These are phyloP conservation scores for Candida wancherniae DNA, from an alignment of 805 yeast genomes.

Conservation along the genomic window DNA sequence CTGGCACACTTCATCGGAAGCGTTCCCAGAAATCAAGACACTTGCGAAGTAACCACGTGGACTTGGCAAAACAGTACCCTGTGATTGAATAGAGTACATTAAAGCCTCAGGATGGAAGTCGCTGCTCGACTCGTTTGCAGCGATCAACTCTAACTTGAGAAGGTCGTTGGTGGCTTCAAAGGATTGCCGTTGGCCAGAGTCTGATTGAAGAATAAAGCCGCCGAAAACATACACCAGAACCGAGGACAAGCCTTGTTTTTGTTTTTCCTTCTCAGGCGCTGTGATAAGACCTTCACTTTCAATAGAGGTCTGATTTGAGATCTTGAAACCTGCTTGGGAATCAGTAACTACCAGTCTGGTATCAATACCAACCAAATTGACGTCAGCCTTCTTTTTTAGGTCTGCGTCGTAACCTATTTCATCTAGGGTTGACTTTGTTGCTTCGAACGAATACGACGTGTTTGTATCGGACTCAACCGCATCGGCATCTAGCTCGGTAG, in stretches of 20 bases:
- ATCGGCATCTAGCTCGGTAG: no score
- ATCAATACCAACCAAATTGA: no score
- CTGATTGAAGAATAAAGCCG: constrained; percentile 24
- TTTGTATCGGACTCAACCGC: no score
- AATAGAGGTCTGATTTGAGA: no score
- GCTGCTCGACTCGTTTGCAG: constrained; percentile 14
- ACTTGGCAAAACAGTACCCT: constrained; percentile 23
- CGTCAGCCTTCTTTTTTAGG: no score
- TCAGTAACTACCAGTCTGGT: no score
- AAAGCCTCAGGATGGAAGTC: constrained; percentile 21
- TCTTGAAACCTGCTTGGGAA: no score
- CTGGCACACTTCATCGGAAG: constrained; percentile 4
- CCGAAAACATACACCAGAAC: constrained; percentile 36
- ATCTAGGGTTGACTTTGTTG: no score
- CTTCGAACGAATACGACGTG: no score
- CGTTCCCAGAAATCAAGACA: constrained; percentile 18
- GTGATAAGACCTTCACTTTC: no score
- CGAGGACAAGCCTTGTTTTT: constrained; percentile 17
- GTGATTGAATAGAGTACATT: constrained; percentile 11
- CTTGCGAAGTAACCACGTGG: constrained; percentile 39
- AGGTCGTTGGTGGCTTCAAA: constrained; percentile 33
- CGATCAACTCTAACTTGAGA: constrained; percentile 30
- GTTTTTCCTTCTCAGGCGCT: constrained; percentile 4
- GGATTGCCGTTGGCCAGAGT: constrained; percentile 12
- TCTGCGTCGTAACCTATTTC: no score